Evolutionary conservation across 176 grass and related monocot genomes (phyloP), one percentile per base, ranked within the genome.

Genomic region (Carex pumila): DNA sequence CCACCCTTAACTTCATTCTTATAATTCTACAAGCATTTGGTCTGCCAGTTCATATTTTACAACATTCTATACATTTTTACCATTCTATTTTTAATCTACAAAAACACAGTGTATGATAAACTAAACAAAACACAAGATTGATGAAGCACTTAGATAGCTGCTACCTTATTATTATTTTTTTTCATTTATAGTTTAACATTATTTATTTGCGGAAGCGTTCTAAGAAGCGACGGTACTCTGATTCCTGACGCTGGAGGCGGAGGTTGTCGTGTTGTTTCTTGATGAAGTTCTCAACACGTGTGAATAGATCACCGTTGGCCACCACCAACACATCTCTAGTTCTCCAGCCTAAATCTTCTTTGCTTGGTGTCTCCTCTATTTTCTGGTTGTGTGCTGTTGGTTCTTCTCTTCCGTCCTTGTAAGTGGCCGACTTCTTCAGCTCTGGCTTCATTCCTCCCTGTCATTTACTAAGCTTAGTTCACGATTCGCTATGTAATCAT

Each of bases 171-270:
- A 78, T 14, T 78, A 32, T 13, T 31, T 14, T 15, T 57, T 30
- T 30, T 57, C 52, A 78, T 32, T 56, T 57, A 8, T 78, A 6
- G 31, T 55, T 25, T 30, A 12, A 39, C 21, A 53, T 32, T 32
- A 79, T 81, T 65, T 81, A 81, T 81, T 81, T 65, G 25, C 6
- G 9, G n/a, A 62, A 47, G 60, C 10, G 55, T 64, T 93, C 87
- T 50, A 87, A 8, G 83, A 87, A 83, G 55, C 73, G 89, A 39
- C 86, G 85, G 78, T 90, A 89, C 81, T 91, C 94, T 22, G 94
- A 96, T 84, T 94, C 88, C 78, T 92, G 91, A 1, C 88, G 88
- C 89, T 97, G 94, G 59, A 97, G 90, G 22, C 89, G 87, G 84
- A 91, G 91, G 15, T 97, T 77, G 84, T 90, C 89, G 84, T 85